Evolutionary conservation across 192 early-diverging fungal species (phyloP).

Genomic region (Mortierella hygrophila): DNA sequence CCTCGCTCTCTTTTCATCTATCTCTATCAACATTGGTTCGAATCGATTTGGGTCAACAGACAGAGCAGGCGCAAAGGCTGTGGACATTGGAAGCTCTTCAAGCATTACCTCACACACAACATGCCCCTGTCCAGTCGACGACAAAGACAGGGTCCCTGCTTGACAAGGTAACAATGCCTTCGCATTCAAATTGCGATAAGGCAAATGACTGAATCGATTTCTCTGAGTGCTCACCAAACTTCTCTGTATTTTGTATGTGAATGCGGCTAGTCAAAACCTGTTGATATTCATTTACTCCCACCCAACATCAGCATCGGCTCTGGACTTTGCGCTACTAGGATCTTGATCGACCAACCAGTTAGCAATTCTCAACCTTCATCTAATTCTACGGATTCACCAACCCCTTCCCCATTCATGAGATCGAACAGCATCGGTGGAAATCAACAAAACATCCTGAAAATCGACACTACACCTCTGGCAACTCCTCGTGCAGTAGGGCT

Average conservation of each 20-base stretch:
- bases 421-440: slow-evolving; percentile 2
- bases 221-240: neutral
- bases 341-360: slow-evolving; percentile 34
- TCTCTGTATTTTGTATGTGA: neutral
- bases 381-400: neutral
- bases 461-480: slow-evolving; percentile 15
- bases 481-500: slow-evolving; percentile 38
- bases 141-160: neutral
- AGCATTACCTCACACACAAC: slow-evolving; percentile 8
- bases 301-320: slow-evolving; percentile 29
- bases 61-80: slow-evolving; percentile 23
- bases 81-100: slow-evolving; percentile 34
- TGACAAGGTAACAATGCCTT: neutral
- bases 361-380: neutral
- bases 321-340: slow-evolving; percentile 25
- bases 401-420: neutral
- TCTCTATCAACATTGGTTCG: neutral
- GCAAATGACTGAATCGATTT: neutral
- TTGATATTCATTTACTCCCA: slow-evolving; percentile 18
- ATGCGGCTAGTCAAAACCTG: slow-evolving; percentile 1
- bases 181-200: neutral
- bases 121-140: neutral
- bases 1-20: neutral
- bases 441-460: slow-evolving; percentile 13
- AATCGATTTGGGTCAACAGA: slow-evolving; percentile 11